Evolutionary conservation across 2,329 filamentous ascomycete species (phyloP).

Genomic region (Fusarium sp.): DNA sequence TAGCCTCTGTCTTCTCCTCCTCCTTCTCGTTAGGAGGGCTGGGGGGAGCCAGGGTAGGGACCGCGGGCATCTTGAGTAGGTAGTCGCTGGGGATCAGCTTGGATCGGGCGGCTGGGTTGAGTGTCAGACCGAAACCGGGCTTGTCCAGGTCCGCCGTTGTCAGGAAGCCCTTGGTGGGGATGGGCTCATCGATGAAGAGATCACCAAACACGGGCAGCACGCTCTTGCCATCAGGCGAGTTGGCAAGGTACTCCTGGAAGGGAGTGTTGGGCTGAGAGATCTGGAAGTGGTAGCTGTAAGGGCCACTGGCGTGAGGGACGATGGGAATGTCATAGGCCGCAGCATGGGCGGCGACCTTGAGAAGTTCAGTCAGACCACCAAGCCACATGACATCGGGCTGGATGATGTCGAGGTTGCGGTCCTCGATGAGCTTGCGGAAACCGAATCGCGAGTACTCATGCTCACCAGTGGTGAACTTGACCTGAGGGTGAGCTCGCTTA

Average conservation of each 20-base stretch:
- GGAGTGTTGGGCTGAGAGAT: conserved; percentile 91
- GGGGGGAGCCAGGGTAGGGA: conserved; percentile 53
- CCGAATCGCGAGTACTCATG: conserved; percentile 95
- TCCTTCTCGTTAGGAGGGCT: conserved; percentile 40
- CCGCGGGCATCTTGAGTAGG: conserved; percentile 72
- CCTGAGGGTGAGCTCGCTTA: conserved; percentile 86
- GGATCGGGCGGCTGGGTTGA: conserved; percentile 75
- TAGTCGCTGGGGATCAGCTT: conserved; percentile 79
- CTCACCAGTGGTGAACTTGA: conserved; percentile 96
- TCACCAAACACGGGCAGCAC: conserved; percentile 93
- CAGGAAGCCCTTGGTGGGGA: conserved; percentile 82
- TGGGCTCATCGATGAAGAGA: conserved; percentile 88
- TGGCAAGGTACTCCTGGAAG: conserved; percentile 95
- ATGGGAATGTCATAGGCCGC: conserved; percentile 94
- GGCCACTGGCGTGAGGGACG: conserved; percentile 91
- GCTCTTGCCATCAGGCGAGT: conserved; percentile 88
- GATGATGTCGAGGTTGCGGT: conserved; percentile 90
- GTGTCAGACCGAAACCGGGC: conserved; percentile 87
- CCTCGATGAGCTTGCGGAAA: conserved; percentile 92
- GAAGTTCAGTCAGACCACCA: conserved; percentile 87
- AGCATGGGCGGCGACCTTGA: conserved; percentile 88
- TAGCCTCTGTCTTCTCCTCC: conserved; percentile 17
- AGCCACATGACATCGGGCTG: conserved; percentile 99
- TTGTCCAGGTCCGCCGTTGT: conserved; percentile 82
- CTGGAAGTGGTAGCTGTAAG: conserved; percentile 96